Evolutionary conservation across 176 grass and related monocot genomes (phyloP).

Genomic region (Oropetium thomaeum): DNA sequence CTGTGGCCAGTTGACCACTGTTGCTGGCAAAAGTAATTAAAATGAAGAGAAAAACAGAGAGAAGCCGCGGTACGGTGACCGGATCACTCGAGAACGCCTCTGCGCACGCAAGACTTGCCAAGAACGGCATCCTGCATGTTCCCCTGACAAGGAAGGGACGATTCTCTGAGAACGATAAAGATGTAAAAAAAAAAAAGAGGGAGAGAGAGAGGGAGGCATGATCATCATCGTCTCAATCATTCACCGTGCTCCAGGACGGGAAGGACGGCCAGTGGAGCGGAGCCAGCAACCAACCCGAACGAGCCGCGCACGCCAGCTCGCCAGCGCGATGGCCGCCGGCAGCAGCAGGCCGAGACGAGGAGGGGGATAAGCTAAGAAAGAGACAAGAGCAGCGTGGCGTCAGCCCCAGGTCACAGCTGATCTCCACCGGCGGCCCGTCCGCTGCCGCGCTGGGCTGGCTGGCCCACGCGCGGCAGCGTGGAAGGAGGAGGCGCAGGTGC

Average conservation of each 20-base stretch:
- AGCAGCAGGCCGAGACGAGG: neutral
- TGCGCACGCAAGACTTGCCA: slow-evolving; percentile 2
- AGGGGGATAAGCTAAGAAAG: neutral
- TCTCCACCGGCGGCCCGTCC: too few species aligned
- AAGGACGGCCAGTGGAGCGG: neutral
- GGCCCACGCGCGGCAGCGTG: slow-evolving; percentile 3
- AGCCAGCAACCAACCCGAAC: neutral
- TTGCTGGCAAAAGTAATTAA: neutral
- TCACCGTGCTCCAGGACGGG: slow-evolving; percentile 16
- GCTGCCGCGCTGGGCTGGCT: too few species aligned
- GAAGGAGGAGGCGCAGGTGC: neutral
- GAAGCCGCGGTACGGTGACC: neutral
- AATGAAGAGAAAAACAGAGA: neutral
- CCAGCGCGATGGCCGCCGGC: neutral
- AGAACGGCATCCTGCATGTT: neutral
- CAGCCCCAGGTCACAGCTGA: slow-evolving; percentile 21
- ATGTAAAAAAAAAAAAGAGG: neutral
- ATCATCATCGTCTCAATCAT: slow-evolving; percentile 46
- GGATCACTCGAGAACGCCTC: neutral
- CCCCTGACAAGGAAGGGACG: neutral
- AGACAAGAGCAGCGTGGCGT: slow-evolving; percentile 18
- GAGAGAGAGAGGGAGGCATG: neutral
- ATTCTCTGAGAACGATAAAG: neutral
- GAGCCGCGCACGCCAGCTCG: neutral
- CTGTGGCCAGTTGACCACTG: neutral